Evolutionary conservation across 352 stramenopile species (phyloP), one percentile per base, ranked within the genome.

Genomic region (Globisporangium recalcitrans): DNA sequence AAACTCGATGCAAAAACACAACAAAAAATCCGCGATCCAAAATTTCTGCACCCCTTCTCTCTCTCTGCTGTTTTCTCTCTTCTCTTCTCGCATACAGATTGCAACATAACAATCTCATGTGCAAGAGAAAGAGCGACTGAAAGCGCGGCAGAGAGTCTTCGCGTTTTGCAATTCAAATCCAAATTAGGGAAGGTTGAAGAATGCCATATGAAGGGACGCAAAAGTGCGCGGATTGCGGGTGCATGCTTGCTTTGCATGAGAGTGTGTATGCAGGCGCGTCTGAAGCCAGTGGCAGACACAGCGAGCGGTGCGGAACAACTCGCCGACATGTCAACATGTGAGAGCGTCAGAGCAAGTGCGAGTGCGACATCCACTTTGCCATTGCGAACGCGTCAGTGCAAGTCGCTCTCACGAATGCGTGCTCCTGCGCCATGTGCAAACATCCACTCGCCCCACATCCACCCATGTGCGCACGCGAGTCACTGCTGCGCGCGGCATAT

Each of bases 161-260:
- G n/a, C n/a, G n/a, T 27, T 32, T 31, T 32, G 11, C 11, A 53
- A 14, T 53, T 22, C 29, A 10, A 21, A 19, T 53, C 24, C 11
- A 10, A 34, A 4, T 13, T 5, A 26, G 22, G 51, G 52, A 46
- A 46, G 32, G 52, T 58, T 58, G 44, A 58, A 64, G 36, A 47
- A 58, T 36, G n/a, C 58, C 52, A 54, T 24, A 31, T 11, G 24
- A 53, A 34, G 16, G 38, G 38, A n/a, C 38, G 8, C 36, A 38
- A 8, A 44, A 21, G n/a, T 21, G n/a, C 31, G 26, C 24, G 48
- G 48, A 36, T 53, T 53, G 47, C 22, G 13, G 47, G 13, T 36
- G 36, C 48, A 27, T 16, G 27, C 9, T 54, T n/a, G 48, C 21
- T 44, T 44, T 44, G 38, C 21, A 44, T 44, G 16, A 16, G 16